Base-by-base conservation (phyloP, 768 basidiomycete species). In the Tricholoma saponaceum region DNA sequence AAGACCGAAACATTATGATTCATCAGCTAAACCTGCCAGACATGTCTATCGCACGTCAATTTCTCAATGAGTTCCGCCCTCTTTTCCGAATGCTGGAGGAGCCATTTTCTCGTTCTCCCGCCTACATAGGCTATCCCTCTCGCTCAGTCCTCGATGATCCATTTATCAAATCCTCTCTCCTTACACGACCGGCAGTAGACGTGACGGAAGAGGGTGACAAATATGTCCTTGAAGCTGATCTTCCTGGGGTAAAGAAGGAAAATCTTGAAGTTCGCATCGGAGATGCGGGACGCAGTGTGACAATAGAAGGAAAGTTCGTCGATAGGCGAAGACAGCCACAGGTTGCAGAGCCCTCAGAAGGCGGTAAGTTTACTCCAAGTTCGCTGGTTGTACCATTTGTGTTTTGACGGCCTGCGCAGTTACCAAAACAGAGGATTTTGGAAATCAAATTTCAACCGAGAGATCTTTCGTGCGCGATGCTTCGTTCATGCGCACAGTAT, bases 171-270 rank as follows among this genome's bases (percentile, higher is more conserved):
- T 52, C 60, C 18, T 46, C 68, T 47, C 47, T 64, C 55, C 55
- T 66, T 54, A 56, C 75, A 41, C 74, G 79, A 26, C 87, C 89
- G 14, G 81, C 85, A 0, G 75, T 92, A 5, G 89, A 92, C 60
- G 69, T 92, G 7, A 75, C 78, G 3, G 90, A 92, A 61, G 79
- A 85, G 57, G 83, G 79, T 1, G 76, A 84, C 67, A 74, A 77
- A 39, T 91, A 87, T 62, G 60, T 89, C 52, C 73, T 92, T 41
- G 86, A 91, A 64, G 88, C 89, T 1, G 90, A 92, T 64, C 65
- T 92, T 25, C 90, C 90, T 20, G 89, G 90, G 0, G 83, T 92
- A 25, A 85, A 83, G 68, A 90, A 86, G 74, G 89, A 91, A 62
- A 84, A 90, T 64, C 67, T 91, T 8, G 80, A 89, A 55, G 79